Evolutionary conservation across 2,329 filamentous ascomycete genomes (phyloP), one percentile per base, ranked within the genome.

Genomic region (Penicillium sclerotiorum): DNA sequence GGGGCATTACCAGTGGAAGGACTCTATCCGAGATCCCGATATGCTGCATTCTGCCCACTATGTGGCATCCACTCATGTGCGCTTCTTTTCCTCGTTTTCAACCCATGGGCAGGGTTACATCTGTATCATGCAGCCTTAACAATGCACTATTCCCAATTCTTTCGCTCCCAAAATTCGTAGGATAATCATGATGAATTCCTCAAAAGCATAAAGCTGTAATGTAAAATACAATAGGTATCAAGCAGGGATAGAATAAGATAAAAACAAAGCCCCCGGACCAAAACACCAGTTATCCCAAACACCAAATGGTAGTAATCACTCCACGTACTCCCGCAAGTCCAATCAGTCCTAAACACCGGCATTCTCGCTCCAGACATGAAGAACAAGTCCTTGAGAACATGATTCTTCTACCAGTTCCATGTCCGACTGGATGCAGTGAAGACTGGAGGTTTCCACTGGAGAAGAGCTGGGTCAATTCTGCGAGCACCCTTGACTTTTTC

Each of bases 361-460:
- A n/a, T n/a, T n/a, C n/a, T n/a, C n/a, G n/a, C n/a, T n/a, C n/a
- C n/a, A n/a, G n/a, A n/a, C n/a, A n/a, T n/a, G n/a, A n/a, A n/a
- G n/a, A n/a, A n/a, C n/a, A n/a, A n/a, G n/a, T n/a, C n/a, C n/a
- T n/a, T n/a, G n/a, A n/a, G n/a, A n/a, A n/a, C n/a, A n/a, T 49
- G 6, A 18, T n/a, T 6, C 11, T 30, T 17, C 28, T 65, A 96
- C 93, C 93, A 97, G 53, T 92, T 95, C 94, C 94, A 97, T 11
- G 93, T 97, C 61, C 93, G 82, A 60, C 85, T 89, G 12, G 88
- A 89, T 1, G 93, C 92, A 21, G 88, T 92, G 66, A 97, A 97
- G 0, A 96, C 89, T 0, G 94, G 94, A 9, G 94, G 93, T 72
- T 95, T 97, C 94, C 94, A 99, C 64, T 91, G 87, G 49, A 99